Evolutionary conservation across 2,329 filamentous ascomycete species (phyloP), one percentile per base, ranked within the genome.

Genomic region (Aspergillus udagawae): DNA sequence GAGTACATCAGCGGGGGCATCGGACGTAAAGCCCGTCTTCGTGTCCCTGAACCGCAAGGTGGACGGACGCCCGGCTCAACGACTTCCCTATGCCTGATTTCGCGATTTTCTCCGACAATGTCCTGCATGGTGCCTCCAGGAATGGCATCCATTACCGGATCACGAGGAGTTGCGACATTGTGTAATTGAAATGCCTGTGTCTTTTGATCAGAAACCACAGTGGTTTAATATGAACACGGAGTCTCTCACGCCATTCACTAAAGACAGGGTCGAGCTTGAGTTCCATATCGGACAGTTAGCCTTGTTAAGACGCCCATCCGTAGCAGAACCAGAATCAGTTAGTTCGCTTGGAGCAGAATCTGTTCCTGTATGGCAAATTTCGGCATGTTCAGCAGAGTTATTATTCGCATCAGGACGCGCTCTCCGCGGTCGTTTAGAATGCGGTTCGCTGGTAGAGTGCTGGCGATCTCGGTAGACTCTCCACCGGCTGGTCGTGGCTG

Each of bases 191-290:
- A 65, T 10, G 59, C 57, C 64, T 66, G 4, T 1, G 9, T 27
- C 32, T 49, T 59, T 45, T 45, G 35, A 44, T 49, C 3, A 54
- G 45, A 20, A 52, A 35, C 9, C 12, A 10, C 6, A 21, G 1
- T 12, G 1, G 17, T 4, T 9, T 17, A 4, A 35, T 35, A 38
- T 17, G 32, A 7, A 38, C 14, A 17, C 9, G 28, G 14, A 17
- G 4, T 14, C 2, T 17, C 56, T 35, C 53, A 66, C 65, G 9
- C 61, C 63, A 38, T 59, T 52, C 5, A 66, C 56, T 14, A 66
- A 25, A 3, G 65, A 60, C 51, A 66, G 62, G 6, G 61, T 66
- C 1, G 64, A 66, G 49, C 65, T 67, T 6, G 64, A 65, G 12
- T 54, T 52, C 63, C 60, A 63, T 2, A 38, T 38, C 20, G 56